Evolutionary conservation across 371 early-diverging fungal species (phyloP), one percentile per base, ranked within the genome.

Genomic region (Parasitella parasitica): DNA sequence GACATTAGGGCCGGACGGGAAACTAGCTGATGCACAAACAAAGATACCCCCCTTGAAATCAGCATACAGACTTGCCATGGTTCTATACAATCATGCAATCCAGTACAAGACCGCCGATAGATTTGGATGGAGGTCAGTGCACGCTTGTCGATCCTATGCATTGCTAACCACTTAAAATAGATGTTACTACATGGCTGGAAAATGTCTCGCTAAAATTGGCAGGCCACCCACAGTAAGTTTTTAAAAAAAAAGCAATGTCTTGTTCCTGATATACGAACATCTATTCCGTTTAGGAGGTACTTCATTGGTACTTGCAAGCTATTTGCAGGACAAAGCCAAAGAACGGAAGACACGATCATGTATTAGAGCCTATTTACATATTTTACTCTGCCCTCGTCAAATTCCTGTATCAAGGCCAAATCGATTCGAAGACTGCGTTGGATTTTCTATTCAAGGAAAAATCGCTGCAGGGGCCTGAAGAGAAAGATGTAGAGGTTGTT

Each of bases 111-210:
- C 64, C 56, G 11, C 59, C 39, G 63, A 70, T 56, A 55, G 68
- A 61, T 69, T 66, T 66, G 72, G 76, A 63, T 64, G 76, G 77
- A 72, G 70, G 86, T 76, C 73, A 70, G 39, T 27, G 49, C 24
- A 35, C 26, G 16, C 24, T 32, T 62, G 27, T n/a, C 18, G 13
- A 22, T 28, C 41, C 6, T 30, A 28, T 0, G 38, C 22, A 18
- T 48, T 11, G 15, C n/a, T 37, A 50, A 38, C 16, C 4, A 5
- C 37, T 52, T 13, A 26, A 27, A 72, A 74, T 81, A 73, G 83
- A 48, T 79, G 77, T 13, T 69, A 80, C 11, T 78, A 76, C n/a
- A 85, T 86, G 85, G 64, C 78, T 39, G 91, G 84, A 8, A 89
- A 86, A 66, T 82, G 89, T 22, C 75, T 69, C 48, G 77, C 73